Conservation (phyloP, 768 basidiomycete species). For the Multifurca ochricompacta region DNA sequence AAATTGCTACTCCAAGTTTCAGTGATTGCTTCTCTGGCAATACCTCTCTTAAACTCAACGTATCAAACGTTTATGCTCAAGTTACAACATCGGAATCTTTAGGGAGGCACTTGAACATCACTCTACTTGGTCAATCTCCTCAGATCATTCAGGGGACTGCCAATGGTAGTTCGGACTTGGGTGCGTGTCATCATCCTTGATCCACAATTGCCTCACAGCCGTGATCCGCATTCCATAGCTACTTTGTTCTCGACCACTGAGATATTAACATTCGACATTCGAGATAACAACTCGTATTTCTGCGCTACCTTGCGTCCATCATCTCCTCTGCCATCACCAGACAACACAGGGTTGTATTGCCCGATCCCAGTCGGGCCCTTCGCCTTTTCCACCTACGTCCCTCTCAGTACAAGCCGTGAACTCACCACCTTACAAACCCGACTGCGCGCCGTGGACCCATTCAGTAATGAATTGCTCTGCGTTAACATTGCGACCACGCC, state of each 20-base stretch:
- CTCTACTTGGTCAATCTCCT: slow-evolving; percentile 58
- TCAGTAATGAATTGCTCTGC: slow-evolving; percentile 75
- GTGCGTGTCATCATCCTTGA: slow-evolving; percentile 33
- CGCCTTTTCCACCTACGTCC: slow-evolving; percentile 70
- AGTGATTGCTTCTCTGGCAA: slow-evolving; percentile 61
- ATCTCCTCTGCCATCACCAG: slow-evolving; percentile 49
- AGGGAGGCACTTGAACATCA: slow-evolving; percentile 55
- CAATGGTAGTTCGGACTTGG: slow-evolving; percentile 54
- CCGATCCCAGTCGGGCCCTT: slow-evolving; percentile 74
- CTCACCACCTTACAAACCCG: slow-evolving; percentile 81
- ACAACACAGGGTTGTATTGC: slow-evolving; percentile 46
- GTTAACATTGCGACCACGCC: slow-evolving; percentile 73
- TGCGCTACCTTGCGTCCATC: slow-evolving; percentile 76
- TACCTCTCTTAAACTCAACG: slow-evolving; percentile 48
- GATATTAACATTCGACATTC: slow-evolving; percentile 71
- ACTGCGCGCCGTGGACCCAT: slow-evolving; percentile 84
- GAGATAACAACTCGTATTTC: slow-evolving; percentile 62
- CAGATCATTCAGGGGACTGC: slow-evolving; percentile 52
- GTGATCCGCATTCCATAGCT: slow-evolving; percentile 36
- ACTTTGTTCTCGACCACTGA: slow-evolving; percentile 82
- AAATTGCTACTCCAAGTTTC: slow-evolving; percentile 35
- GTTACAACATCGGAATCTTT: slow-evolving; percentile 39
- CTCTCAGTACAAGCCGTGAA: slow-evolving; percentile 54
- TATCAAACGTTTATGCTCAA: slow-evolving; percentile 69
- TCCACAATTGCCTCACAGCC: slow-evolving; percentile 11